Evolutionary conservation across 495 filamentous ascomycete genomes (phyloP).

Genomic region (Penicillium cosmopolitanum): DNA sequence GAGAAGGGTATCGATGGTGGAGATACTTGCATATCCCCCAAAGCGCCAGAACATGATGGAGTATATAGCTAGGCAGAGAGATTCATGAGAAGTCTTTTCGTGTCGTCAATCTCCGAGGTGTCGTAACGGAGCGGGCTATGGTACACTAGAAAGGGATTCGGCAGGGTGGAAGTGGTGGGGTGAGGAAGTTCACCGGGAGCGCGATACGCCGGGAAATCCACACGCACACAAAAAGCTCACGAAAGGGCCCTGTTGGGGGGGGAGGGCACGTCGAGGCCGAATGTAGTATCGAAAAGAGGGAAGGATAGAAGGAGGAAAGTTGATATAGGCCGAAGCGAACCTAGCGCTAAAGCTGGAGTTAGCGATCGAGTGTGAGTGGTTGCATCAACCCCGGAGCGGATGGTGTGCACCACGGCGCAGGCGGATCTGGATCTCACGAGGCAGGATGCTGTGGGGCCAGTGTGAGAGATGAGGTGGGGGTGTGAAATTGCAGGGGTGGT

Average conservation of each 20-base stretch:
- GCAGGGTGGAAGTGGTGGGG: constrained; percentile 14
- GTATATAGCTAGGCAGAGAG: constrained; percentile 44
- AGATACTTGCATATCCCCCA: constrained; percentile 96
- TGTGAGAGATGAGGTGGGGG: constrained; percentile 2
- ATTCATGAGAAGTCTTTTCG: constrained; percentile 47
- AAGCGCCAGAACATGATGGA: constrained; percentile 97
- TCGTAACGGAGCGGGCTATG: constrained; percentile 37
- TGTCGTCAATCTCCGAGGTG: constrained; percentile 31
- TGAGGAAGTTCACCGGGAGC: constrained; percentile 19
- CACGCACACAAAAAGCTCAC: constrained; percentile 18
- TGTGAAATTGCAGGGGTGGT: background rate
- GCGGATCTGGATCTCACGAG: constrained; percentile 20
- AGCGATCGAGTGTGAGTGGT: constrained; percentile 30
- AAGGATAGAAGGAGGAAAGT: constrained; percentile 5
- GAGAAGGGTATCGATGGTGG: constrained; percentile 92
- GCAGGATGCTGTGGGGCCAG: background rate
- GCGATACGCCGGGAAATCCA: constrained; percentile 26
- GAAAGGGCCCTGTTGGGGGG: constrained; percentile 1
- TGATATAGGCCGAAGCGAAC: constrained; percentile 34
- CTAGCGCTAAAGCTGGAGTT: constrained; percentile 38
- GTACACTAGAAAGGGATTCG: constrained; percentile 28
- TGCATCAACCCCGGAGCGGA: constrained; percentile 29
- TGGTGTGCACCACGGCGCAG: constrained; percentile 22
- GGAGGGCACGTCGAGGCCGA: constrained; percentile 2
- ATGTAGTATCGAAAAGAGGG: constrained; percentile 2